Base-by-base conservation (phyloP, 495 filamentous ascomycete species). In the Elasticomyces elasticus region DNA sequence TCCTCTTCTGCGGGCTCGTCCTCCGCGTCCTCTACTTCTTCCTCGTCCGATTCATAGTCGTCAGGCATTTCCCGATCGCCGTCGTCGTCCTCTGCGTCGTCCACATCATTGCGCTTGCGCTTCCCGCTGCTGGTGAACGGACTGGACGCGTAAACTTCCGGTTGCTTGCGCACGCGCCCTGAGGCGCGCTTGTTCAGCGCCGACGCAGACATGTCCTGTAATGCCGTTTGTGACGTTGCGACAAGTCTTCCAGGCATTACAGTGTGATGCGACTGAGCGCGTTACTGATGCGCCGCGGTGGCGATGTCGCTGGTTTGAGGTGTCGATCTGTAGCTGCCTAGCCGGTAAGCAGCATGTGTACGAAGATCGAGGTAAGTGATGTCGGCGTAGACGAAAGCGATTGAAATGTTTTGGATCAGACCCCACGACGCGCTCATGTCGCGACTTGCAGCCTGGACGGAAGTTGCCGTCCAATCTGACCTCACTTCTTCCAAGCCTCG, bases 121-220 rank as follows among this genome's bases (percentile, higher is more conserved):
- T 83, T 83, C 28, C 67, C 65, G 24, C 67, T 66, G 58, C 33
- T 46, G 48, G 11, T 47, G 19, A 70, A 49, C 12, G 61, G 68
- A 35, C 58, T 64, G 4, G 66, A 64, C 24, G 66, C 76, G 69
- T 82, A 87, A 38, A 81, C 76, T 61, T 81, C 76, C 47, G 87
- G 87, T 56, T 78, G 81, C 59, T 83, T 86, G 57, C 81, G 79
- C 70, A 82, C 80, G 71, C 89, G 86, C 52, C 57, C 63, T n/a
- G 63, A 65, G 15, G 56, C 55, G 30, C 63, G 61, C 30, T 45
- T 55, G 27, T 44, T 47, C 7, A 43, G 27, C 17, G 11, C 28
- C 5, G 50, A 31, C 17, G 48, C 52, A 22, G 44, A 37, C 33
- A 31, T 46, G 6, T 31, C 54, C 1, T 37, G 40, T 12, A 48